Evolutionary conservation across 306 rosid genomes (phyloP).

Genomic region (Canavalia ensiformis): DNA sequence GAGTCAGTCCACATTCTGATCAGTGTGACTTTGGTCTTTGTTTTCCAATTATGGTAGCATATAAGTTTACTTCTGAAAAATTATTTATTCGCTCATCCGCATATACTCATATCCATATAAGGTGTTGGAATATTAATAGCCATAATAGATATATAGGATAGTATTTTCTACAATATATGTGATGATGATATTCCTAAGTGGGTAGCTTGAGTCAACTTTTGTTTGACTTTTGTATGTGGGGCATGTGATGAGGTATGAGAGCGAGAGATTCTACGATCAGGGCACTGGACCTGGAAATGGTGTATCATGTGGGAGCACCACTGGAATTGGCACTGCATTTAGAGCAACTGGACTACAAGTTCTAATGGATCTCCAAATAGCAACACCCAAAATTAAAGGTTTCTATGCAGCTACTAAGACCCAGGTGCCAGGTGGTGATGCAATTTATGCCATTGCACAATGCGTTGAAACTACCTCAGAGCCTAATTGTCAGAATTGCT

Average conservation of each 20-base stretch:
- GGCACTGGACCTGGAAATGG: constrained; percentile 11
- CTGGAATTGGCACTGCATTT: neutral
- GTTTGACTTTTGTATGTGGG: neutral
- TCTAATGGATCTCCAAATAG: constrained; percentile 40
- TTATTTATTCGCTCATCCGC: too few species aligned
- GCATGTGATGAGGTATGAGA: constrained; percentile 40
- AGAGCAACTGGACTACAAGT: constrained; percentile 20
- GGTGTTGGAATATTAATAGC: too few species aligned
- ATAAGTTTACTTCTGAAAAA: too few species aligned
- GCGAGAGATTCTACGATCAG: constrained; percentile 29
- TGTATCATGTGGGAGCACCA: constrained; percentile 41
- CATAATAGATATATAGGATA: too few species aligned
- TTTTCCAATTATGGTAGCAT: too few species aligned
- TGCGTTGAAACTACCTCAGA: constrained; percentile 57
- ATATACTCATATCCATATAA: too few species aligned
- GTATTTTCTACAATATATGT: too few species aligned
- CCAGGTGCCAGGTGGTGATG: constrained; percentile 11
- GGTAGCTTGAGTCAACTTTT: too few species aligned
- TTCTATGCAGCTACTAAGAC: constrained; percentile 56
- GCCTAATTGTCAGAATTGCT: neutral
- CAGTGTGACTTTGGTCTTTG: too few species aligned
- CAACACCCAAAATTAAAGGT: constrained; percentile 51
- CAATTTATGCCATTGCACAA: constrained; percentile 70
- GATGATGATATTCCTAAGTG: too few species aligned
- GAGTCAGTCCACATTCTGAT: too few species aligned